Evolutionary conservation across 2,329 filamentous ascomycete genomes (phyloP), one percentile per base, ranked within the genome.

Genomic region (Dothistroma septosporum): DNA sequence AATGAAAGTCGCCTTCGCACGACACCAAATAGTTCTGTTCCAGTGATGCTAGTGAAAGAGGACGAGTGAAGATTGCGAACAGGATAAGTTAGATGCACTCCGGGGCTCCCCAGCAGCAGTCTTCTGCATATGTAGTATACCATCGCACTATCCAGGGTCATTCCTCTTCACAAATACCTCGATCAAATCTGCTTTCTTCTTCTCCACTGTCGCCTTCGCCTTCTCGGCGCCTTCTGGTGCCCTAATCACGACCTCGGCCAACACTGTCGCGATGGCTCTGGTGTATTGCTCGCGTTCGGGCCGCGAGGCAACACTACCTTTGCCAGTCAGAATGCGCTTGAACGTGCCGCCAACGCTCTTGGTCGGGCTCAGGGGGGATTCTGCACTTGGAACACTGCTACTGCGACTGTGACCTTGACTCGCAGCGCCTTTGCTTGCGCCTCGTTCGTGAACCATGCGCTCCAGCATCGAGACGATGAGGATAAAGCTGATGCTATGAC

Each of bases 401-500:
- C 37, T 49, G 9, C 50, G 37, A 14, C 35, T 46, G 44, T 59
- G 57, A 12, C 57, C 57, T 28, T 19, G 5, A n/a, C 56, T 22
- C 7, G 4, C 6, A 12, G 11, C 19, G 31, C 28, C 32, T 24
- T 70, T 61, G 53, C 70, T 70, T 22, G 67, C 44, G 61, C 14
- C 62, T 66, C 35, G 69, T 53, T 70, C 85, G 35, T 78, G 78
- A 31, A 81, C 76, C 41, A 88, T 80, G 11, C 82, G 80, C 22
- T 81, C 80, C 11, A 97, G 80, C 76, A 92, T 92, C 9, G 90
- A 87, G 0, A 88, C 91, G 16, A 97, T 78, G 65, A 97, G 92
- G 1, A 96, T 89, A 70, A 97, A 96, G 0, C 89, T 89, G 58
- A 96, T 92, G 71, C 91, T 94, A 76, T 96, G 89, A 54, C 88